Base-by-base conservation (phyloP, 2,329 filamentous ascomycete species). In the Monosporascus sp. region DNA sequence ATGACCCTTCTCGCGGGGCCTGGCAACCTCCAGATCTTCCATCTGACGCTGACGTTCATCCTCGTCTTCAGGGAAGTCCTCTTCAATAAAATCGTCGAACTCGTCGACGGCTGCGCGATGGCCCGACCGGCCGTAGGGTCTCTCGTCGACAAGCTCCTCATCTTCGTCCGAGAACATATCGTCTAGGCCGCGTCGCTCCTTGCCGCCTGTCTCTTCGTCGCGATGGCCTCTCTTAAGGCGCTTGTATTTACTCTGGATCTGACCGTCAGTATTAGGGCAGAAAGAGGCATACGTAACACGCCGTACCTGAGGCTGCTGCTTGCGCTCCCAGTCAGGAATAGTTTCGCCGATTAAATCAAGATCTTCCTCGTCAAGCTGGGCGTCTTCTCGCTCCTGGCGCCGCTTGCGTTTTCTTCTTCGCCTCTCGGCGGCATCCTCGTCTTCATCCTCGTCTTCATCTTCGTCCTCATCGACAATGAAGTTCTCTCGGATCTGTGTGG, bases 91-190 rank as follows among this genome's bases (percentile, higher is more conserved):
- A 68, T 93, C 92, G 55, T 90, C 90, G 69, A 96, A 90, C 65
- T 96, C 90, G 69, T 95, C 89, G 47, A 82, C 82, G 56, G 82
- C 77, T 37, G 78, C 77, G 54, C 88, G 80, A 56, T 82, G 81
- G 57, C 70, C 75, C 5, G 76, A 71, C 57, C 81, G 72, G 36
- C 71, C 72, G 53, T 81, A 82, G 2, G 70, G 68, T 53, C 78
- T 72, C 39, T 81, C 78, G 6, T 83, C 80, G 51, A 57, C 79
- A 53, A 80, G 83, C 18, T 88, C 84, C 51, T 96, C 92, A 57
- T 97, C 93, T 50, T 97, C 93, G 60, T 96, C 93, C 37, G 90
- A 92, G 70, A 99, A 99, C 60, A 99, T 97, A 62, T 97, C 87
- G 60, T 91, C 87, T 17, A 97, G 82, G 24, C 88, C 90, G 56